These are phyloP conservation scores for Nakazawaea ernobii DNA, from an alignment of 805 yeast genomes.

Conservation along the genomic window DNA sequence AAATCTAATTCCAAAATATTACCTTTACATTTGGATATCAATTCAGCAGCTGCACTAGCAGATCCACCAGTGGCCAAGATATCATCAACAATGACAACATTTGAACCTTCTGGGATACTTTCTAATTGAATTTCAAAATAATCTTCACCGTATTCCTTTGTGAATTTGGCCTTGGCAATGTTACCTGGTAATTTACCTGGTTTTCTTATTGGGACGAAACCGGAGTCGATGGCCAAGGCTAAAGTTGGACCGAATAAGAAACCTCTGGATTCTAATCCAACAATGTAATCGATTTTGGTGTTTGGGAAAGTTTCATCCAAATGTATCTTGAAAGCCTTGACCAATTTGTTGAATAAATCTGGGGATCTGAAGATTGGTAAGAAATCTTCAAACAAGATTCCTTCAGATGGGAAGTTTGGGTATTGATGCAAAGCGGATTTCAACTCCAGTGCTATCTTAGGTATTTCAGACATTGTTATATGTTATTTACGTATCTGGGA, in stretches of 20 bases:
- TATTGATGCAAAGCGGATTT: slow-evolving; percentile 62
- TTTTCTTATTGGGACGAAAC: slow-evolving; percentile 94
- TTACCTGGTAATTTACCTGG: slow-evolving; percentile 94
- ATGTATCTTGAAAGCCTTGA: slow-evolving; percentile 76
- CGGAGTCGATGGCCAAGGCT: slow-evolving; percentile 83
- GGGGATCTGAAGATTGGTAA: slow-evolving; percentile 90
- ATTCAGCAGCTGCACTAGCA: slow-evolving; percentile 88
- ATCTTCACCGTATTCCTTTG: slow-evolving; percentile 92
- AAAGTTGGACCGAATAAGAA: slow-evolving; percentile 94
- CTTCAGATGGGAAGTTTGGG: slow-evolving; percentile 92
- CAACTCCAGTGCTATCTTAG: slow-evolving; percentile 35
- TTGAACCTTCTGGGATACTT: slow-evolving; percentile 74
- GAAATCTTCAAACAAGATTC: slow-evolving; percentile 92
- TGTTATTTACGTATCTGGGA: background rate
- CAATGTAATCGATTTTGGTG: slow-evolving; percentile 74
- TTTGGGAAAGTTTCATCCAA: slow-evolving; percentile 49
- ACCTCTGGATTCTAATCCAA: slow-evolving; percentile 96
- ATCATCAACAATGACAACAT: slow-evolving; percentile 87
- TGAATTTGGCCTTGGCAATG: slow-evolving; percentile 61
- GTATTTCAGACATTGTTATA: slow-evolving; percentile 18
- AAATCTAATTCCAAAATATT: slow-evolving; percentile 76
- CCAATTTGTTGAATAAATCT: slow-evolving; percentile 67
- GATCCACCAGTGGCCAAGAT: slow-evolving; percentile 98
- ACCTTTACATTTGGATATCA: slow-evolving; percentile 63
- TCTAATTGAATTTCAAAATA: slow-evolving; percentile 82